Evolutionary conservation across 1,139 yeast genomes (phyloP), one percentile per base, ranked within the genome.

Genomic region (Suhomyces yuchorum): DNA sequence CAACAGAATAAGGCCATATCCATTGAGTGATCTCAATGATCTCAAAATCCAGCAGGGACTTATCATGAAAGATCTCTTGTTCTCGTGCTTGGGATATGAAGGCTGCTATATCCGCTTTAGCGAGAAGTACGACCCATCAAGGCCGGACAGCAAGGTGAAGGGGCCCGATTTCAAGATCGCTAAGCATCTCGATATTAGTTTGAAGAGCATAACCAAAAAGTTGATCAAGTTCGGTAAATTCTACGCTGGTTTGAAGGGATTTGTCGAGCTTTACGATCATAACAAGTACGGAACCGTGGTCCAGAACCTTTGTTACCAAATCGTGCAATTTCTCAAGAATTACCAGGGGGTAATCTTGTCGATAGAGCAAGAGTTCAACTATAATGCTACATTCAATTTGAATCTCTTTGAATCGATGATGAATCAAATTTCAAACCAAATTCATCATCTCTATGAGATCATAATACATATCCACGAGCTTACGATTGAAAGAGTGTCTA

Each of bases 81-180:
- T 77, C 56, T 84, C 87, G 2, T 66, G 93, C 22, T 58, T 84
- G 43, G 98, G 98, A 0, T 70, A 81, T 38, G 96, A 91, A 62
- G 97, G 98, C 0, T 74, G 75, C 32, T 90, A 86, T 57, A 81
- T 93, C 23, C 72, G 92, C 40, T 88, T 80, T 60, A 77, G 85
- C 39, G 87, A 82, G 44, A 72, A 75, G 24, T 88, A 80, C 57
- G 81, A 84, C 57, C 81, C 82, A 0, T 45, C 53, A 0, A 63
- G 67, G 17, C 50, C 62, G 3, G 61, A 61, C 7, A 57, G 66
- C 9, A 61, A 78, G 40, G 68, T 86, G 4, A 64, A 63, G 15
- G 96, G 96, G 0, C 95, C 96, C 1, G 93, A 87, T 50, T 91
- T 78, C 65, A 78, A 82, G 54, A 78, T 89, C 24, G 85, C 87